Evolutionary conservation across 345 rosid genomes (phyloP).

Genomic region (Sisymbrium altissimum): DNA sequence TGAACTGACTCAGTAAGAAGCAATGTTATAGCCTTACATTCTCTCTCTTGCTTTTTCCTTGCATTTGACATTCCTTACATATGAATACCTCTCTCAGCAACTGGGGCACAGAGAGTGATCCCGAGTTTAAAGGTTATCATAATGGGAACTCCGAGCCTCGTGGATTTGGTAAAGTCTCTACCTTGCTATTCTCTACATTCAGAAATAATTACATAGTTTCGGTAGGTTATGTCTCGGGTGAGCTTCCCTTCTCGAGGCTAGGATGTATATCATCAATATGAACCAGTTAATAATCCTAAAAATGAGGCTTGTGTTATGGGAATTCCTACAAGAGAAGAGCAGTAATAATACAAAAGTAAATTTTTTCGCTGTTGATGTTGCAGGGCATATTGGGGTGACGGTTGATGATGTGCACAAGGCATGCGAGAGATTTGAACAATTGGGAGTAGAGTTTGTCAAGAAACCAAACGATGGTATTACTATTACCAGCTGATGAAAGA

Average conservation of each 20-base stretch:
- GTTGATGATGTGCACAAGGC: slow-evolving; percentile 94
- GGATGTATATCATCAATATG: background rate
- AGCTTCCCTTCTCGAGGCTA: background rate
- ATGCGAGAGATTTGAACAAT: slow-evolving; percentile 80
- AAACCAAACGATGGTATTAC: slow-evolving; percentile 68
- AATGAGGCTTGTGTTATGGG: background rate
- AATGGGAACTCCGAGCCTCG: slow-evolving; percentile 92
- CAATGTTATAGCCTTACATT: background rate
- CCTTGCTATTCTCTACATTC: background rate
- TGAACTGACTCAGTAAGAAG: slow-evolving; percentile 82
- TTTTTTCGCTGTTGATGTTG: slow-evolving; percentile 4
- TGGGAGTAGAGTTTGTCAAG: slow-evolving; percentile 93
- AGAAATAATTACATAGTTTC: background rate
- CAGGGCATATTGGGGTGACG: slow-evolving; percentile 93
- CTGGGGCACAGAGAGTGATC: slow-evolving; percentile 95
- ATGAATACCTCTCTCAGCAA: slow-evolving; percentile 49
- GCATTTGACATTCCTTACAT: slow-evolving; percentile 13
- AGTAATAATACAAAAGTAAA: background rate
- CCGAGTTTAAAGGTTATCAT: slow-evolving; percentile 88
- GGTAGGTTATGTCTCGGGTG: background rate
- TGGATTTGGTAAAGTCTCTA: slow-evolving; percentile 65
- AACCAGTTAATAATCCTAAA: background rate
- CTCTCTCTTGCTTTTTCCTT: background rate
- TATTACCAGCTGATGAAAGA: slow-evolving; percentile 1
- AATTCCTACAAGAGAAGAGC: background rate